A percentile compares a stretch with the other conserved stretches of the same genome.
Evolutionary conservation across 148 eudicot species (phyloP).

Genomic region (Fallopia convolvulus): DNA sequence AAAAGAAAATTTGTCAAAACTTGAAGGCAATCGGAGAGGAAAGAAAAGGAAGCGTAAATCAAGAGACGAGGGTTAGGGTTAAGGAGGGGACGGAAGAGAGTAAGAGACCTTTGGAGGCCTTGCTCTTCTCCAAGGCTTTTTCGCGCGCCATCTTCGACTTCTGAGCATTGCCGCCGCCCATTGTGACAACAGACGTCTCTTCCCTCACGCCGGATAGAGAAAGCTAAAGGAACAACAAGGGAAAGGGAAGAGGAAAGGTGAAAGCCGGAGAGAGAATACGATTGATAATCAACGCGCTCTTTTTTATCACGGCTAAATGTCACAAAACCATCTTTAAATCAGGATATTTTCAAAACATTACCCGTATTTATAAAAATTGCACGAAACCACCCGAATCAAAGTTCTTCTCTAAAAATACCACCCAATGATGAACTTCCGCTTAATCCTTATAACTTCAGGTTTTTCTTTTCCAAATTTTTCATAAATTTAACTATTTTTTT

Average conservation of each 20-base stretch:
- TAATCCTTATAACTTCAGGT: too few species aligned
- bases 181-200: slow-evolving; percentile 5
- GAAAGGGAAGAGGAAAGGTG: background rate
- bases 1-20: background rate
- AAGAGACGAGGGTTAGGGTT: background rate
- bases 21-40: background rate
- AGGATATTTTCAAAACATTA: too few species aligned
- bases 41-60: background rate
- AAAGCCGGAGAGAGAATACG: background rate
- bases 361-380: too few species aligned
- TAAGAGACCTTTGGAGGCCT: slow-evolving; percentile 28
- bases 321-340: too few species aligned
- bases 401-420: too few species aligned
- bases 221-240: background rate
- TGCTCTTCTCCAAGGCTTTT: slow-evolving; percentile 49
- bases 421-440: too few species aligned
- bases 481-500: too few species aligned
- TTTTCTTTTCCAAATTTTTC: too few species aligned
- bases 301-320: too few species aligned
- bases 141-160: slow-evolving; percentile 77
- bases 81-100: background rate
- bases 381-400: too few species aligned
- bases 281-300: background rate
- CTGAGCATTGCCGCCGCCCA: slow-evolving; percentile 71
- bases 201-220: background rate